Conservation (phyloP, 345 rosid species). For the Gossypium bickii region DNA sequence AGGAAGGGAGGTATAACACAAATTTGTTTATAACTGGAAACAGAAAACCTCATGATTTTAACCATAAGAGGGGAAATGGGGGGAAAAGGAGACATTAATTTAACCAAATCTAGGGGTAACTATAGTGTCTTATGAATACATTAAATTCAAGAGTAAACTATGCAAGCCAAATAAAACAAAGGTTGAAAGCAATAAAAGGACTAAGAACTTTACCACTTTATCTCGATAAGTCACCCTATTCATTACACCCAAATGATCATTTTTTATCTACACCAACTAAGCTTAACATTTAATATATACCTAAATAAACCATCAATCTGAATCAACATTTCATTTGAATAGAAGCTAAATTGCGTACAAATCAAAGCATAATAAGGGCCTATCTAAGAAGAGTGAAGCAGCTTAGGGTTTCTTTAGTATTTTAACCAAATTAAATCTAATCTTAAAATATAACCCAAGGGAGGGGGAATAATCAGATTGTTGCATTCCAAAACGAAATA, state of each 20-base stretch:
- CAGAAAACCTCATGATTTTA: neutral
- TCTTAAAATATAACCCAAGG: too few relatives aligned
- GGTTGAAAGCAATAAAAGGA: neutral
- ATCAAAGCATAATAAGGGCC: neutral
- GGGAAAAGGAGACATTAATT: neutral
- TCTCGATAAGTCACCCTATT: neutral
- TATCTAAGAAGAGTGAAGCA: neutral
- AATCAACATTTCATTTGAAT: neutral
- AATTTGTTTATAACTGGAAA: neutral
- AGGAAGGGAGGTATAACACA: neutral
- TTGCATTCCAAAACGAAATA: neutral
- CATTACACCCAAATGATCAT: neutral
- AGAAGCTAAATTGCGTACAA: neutral
- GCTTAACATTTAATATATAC: neutral
- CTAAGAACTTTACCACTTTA: neutral
- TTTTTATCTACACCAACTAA: neutral
- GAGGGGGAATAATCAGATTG: neutral
- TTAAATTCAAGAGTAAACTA: neutral
- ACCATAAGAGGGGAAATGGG: neutral
- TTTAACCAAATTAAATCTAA: neutral
- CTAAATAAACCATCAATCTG: neutral
- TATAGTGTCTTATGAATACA: neutral
- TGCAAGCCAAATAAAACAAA: neutral
- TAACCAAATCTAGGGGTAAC: neutral
- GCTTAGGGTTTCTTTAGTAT: neutral